phyloP scores from a whole-genome alignment of 1,139 yeast genomes.

The Suhomyces panamericanus region DNA sequence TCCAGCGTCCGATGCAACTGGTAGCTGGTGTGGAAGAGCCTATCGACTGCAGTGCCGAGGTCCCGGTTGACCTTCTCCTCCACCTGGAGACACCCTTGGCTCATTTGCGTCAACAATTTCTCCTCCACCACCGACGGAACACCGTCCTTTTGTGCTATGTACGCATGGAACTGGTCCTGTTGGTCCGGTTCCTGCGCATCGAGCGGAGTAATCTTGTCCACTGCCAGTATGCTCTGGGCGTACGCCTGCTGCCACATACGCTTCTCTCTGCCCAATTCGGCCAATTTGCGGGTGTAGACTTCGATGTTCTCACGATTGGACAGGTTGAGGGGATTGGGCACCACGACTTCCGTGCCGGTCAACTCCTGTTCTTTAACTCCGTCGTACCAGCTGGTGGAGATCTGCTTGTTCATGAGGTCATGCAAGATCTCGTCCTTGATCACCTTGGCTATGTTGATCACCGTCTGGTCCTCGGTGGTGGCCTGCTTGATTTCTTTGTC shows the following conservation, averaged over 20 bases:
- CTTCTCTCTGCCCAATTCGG: slow-evolving; percentile 46
- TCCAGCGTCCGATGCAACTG: slow-evolving; percentile 15
- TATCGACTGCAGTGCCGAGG: slow-evolving; percentile 16
- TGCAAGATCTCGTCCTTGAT: slow-evolving; percentile 64
- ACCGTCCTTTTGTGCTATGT: background rate
- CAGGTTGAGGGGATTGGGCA: slow-evolving; percentile 19
- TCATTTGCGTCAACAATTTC: slow-evolving; percentile 6
- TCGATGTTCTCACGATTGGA: slow-evolving; percentile 16
- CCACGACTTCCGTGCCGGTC: slow-evolving; percentile 23
- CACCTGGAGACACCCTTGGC: background rate
- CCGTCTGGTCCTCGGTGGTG: slow-evolving; percentile 39
- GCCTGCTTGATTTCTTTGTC: slow-evolving; percentile 29
- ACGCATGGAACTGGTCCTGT: background rate
- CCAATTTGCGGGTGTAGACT: slow-evolving; percentile 37
- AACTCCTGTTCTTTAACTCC: slow-evolving; percentile 28
- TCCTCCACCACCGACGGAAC: slow-evolving; percentile 8
- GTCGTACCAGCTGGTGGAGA: slow-evolving; percentile 69
- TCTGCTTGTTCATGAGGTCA: slow-evolving; percentile 58
- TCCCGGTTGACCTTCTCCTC: slow-evolving; percentile 3
- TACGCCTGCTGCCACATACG: slow-evolving; percentile 47
- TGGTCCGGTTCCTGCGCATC: background rate
- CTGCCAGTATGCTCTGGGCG: slow-evolving; percentile 22
- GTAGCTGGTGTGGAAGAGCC: slow-evolving; percentile 18
- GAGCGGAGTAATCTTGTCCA: background rate
- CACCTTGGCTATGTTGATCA: slow-evolving; percentile 56